Evolutionary conservation across 495 filamentous ascomycete species (phyloP).

Genomic region (Pseudoneurospora amorphoporcata): DNA sequence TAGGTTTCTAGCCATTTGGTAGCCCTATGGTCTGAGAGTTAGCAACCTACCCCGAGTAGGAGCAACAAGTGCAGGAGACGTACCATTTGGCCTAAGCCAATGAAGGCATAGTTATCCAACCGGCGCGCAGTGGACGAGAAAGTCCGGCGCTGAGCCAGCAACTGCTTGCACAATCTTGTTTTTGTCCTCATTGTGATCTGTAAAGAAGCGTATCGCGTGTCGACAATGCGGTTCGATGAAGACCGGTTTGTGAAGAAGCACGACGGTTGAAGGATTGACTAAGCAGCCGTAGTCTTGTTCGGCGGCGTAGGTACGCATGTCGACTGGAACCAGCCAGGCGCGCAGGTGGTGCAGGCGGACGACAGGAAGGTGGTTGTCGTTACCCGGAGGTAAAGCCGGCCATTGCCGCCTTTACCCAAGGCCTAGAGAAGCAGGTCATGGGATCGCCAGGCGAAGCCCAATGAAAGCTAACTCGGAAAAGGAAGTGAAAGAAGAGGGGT

Average conservation of each 20-base stretch:
- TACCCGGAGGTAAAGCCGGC: slow-evolving; percentile 19
- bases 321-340: neutral
- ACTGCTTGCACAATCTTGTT: slow-evolving; percentile 18
- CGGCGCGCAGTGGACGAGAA: slow-evolving; percentile 48
- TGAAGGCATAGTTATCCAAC: slow-evolving; percentile 67
- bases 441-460: neutral
- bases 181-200: slow-evolving; percentile 21
- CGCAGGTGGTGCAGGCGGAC: neutral
- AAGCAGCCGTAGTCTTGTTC: neutral
- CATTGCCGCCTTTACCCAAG: slow-evolving; percentile 25
- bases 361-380: slow-evolving; percentile 4
- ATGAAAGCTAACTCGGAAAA: neutral
- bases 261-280: neutral
- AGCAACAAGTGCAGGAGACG: slow-evolving; percentile 11
- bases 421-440: slow-evolving; percentile 4
- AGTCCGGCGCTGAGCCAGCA: slow-evolving; percentile 27
- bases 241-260: neutral
- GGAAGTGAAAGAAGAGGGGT: neutral
- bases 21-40: slow-evolving; percentile 37
- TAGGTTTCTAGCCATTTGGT: slow-evolving; percentile 82
- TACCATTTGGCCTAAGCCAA: slow-evolving; percentile 85
- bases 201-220: neutral
- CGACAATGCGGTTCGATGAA: neutral
- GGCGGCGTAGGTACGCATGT: neutral
- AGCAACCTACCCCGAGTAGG: neutral